Evolutionary conservation across 345 rosid genomes (phyloP).

Genomic region (Sisymbrium altissimum): DNA sequence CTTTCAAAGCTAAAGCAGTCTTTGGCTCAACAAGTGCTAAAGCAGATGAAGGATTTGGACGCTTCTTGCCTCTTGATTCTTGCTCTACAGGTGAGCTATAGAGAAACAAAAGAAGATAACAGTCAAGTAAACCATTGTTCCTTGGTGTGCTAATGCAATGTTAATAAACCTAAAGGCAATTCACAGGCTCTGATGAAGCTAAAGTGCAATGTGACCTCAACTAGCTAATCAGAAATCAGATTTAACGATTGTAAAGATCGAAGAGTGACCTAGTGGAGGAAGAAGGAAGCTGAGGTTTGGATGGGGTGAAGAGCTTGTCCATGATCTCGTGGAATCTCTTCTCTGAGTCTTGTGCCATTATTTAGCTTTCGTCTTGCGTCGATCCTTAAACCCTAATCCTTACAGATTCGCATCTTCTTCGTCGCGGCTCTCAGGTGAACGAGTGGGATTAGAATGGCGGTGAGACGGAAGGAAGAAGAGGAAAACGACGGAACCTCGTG

Average conservation of each 20-base stretch:
- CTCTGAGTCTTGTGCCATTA: conserved; percentile 72
- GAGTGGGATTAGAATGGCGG: no score
- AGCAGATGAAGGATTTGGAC: conserved; percentile 47
- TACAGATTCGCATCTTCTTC: conserved; percentile 18
- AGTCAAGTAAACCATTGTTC: background rate
- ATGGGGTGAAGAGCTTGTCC: conserved; percentile 71
- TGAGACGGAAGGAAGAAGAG: background rate
- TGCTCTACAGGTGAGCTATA: conserved; percentile 42
- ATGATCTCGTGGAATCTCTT: conserved; percentile 80
- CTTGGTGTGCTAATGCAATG: background rate
- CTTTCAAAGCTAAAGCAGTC: conserved; percentile 23
- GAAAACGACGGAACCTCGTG: conserved; percentile 22
- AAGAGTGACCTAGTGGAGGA: conserved; percentile 44
- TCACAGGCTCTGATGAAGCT: background rate
- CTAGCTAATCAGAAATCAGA: background rate
- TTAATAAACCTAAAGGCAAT: background rate
- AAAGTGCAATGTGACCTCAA: background rate
- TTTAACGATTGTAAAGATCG: no score
- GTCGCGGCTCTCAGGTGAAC: conserved; percentile 17
- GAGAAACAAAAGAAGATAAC: background rate
- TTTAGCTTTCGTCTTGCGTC: background rate
- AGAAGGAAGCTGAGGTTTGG: conserved; percentile 40
- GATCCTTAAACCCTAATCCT: conserved; percentile 23
- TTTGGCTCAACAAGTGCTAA: conserved; percentile 53
- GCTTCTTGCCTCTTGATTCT: conserved; percentile 54